A percentile compares a stretch with the other conserved stretches of the same genome.
Conservation (phyloP, 108 stramenopile genomes). For the Nitzschia putrida region DNA sequence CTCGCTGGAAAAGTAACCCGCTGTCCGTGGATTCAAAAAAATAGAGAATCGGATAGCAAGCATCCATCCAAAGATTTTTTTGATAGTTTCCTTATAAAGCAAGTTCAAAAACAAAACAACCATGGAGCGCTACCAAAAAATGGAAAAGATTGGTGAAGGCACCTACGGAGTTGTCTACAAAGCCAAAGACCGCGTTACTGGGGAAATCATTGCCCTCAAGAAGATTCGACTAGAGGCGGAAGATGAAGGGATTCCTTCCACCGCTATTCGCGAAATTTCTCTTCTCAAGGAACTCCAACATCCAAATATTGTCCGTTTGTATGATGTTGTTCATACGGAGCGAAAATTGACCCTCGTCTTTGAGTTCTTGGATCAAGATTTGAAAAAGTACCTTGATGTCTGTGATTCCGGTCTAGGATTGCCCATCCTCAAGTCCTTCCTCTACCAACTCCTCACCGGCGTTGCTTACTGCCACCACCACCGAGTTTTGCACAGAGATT, state of each 20-base stretch:
- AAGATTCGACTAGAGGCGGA: constrained; percentile 93
- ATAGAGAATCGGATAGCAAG: no score
- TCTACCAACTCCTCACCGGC: constrained; percentile 96
- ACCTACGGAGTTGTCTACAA: constrained; percentile 99
- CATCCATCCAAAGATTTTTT: no score
- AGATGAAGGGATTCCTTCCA: constrained; percentile 92
- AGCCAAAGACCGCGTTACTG: constrained; percentile 93
- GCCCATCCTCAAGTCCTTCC: constrained; percentile 91
- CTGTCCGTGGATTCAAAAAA: no score
- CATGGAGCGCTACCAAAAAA: constrained; percentile 92
- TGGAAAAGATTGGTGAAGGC: constrained; percentile 92
- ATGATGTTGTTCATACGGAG: constrained; percentile 99
- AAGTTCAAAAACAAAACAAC: constrained; percentile 1
- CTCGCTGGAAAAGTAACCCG: no score
- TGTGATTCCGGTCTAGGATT: constrained; percentile 92
- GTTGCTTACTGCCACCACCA: constrained; percentile 99
- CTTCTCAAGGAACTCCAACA: constrained; percentile 92
- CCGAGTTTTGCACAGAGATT: constrained; percentile 94
- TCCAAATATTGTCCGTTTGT: constrained; percentile 95
- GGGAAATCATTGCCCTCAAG: constrained; percentile 93
- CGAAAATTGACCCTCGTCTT: constrained; percentile 96
- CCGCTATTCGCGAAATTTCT: constrained; percentile 92
- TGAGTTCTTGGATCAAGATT: constrained; percentile 98
- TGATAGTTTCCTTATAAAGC: no score
- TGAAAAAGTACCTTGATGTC: constrained; percentile 95